Base-by-base conservation (phyloP, 1,284 basidiomycete genomes). In the Farysia itapuensis region DNA sequence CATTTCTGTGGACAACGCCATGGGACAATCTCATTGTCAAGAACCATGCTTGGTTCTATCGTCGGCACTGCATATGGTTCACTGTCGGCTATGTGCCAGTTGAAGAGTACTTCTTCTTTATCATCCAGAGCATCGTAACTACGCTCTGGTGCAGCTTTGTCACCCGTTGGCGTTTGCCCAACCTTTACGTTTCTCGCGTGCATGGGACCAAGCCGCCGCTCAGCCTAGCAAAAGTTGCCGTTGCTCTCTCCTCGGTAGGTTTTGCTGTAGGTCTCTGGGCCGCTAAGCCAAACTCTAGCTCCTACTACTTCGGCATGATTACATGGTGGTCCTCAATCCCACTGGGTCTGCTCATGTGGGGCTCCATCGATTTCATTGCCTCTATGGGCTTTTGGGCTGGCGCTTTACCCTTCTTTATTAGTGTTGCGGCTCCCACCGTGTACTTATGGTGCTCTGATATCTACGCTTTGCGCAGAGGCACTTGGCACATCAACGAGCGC, bases 51-150 rank as follows among this genome's bases (percentile, higher is more conserved):
- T 72, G 67, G 70, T 59, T 50, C 39, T 72, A 72, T 32, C 67
- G 60, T 20, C 45, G 52, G 7, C 48, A 54, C 20, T 72, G 70
- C 47, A 65, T 72, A 29, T 52, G 67, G 49, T 67, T 63, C 39
- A 58, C 53, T 29, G 39, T 72, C 39, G 68, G 67, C 36, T 60
- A 60, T 20, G 66, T 70, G 2, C 67, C 67, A 26, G 46, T 70
- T 21, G 70, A 72, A 37, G 70, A 70, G 35, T 72, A 72, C 63
- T 67, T 66, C 20, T 72, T 70, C 49, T 70, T 72, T 41, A 45
- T 70, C 53, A 53, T 70, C 30, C 70, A 72, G 46, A 69, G 67
- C 22, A 48, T 72, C 42, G 59, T 67, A 25, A 64, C 67, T 11
- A 67, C 61, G 2, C 51, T 72, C n/a, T 46, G 67, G 43, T 63